Conservation (phyloP, 2,329 filamentous ascomycete species). For the Aspergillus jensenii region DNA sequence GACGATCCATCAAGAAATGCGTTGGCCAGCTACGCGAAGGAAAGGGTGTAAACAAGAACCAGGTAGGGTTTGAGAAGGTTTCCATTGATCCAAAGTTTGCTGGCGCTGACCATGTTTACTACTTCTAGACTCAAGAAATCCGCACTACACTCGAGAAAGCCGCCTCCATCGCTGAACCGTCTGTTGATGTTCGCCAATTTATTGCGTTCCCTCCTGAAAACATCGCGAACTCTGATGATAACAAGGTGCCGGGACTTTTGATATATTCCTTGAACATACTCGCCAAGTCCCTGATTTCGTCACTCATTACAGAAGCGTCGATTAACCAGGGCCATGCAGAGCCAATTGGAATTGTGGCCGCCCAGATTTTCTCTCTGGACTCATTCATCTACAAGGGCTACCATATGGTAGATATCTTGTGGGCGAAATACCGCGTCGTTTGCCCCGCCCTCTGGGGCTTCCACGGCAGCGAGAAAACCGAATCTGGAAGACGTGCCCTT, state of each 20-base stretch:
- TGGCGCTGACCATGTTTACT: slow-evolving; percentile 10
- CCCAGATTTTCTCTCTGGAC: slow-evolving; percentile 70
- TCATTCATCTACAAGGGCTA: slow-evolving; percentile 66
- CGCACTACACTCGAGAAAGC: slow-evolving; percentile 55
- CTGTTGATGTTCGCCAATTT: slow-evolving; percentile 57
- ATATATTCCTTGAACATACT: slow-evolving; percentile 77
- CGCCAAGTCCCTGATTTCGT: slow-evolving; percentile 69
- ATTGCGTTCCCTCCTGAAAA: slow-evolving; percentile 46
- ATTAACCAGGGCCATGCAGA: slow-evolving; percentile 68
- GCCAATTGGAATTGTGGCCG: slow-evolving; percentile 74
- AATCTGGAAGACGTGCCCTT: slow-evolving; percentile 64
- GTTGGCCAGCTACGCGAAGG: slow-evolving; percentile 69
- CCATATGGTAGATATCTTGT: slow-evolving; percentile 76
- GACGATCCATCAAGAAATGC: slow-evolving; percentile 68
- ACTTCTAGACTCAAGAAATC: slow-evolving; percentile 44
- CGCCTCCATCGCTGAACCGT: slow-evolving; percentile 53
- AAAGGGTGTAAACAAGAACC: slow-evolving; percentile 60
- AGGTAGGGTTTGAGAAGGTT: slow-evolving; percentile 44
- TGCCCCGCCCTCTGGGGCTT: slow-evolving; percentile 88
- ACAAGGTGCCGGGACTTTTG: slow-evolving; percentile 62
- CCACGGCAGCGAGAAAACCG: slow-evolving; percentile 71
- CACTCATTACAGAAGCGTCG: slow-evolving; percentile 67
- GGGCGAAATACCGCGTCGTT: slow-evolving; percentile 77
- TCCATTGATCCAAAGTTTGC: neutral
- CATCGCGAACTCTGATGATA: slow-evolving; percentile 41